phyloP scores from a whole-genome alignment of 2,329 filamentous ascomycete species.

The Microascus cirrosus region DNA sequence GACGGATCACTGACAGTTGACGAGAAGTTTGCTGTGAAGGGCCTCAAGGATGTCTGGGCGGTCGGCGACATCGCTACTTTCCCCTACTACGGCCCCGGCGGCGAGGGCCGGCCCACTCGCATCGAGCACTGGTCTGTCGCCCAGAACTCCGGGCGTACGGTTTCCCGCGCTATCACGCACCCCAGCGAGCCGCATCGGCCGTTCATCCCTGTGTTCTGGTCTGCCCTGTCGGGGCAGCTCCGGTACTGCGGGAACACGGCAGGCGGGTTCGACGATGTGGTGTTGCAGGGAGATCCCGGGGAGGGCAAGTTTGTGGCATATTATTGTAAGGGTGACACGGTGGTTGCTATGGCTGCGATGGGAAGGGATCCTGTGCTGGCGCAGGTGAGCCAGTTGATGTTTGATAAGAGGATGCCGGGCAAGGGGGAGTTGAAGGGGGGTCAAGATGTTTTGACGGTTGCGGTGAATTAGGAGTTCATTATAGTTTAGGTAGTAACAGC shows the following conservation, averaged over 20 bases:
- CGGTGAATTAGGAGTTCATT: not conserved
- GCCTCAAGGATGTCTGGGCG: slow-evolving; percentile 75
- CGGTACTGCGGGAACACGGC: slow-evolving; percentile 84
- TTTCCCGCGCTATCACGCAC: slow-evolving; percentile 60
- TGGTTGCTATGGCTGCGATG: slow-evolving; percentile 89
- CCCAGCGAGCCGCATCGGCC: slow-evolving; percentile 38
- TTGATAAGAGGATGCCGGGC: slow-evolving; percentile 65
- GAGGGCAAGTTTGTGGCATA: slow-evolving; percentile 80
- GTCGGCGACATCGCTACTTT: slow-evolving; percentile 93
- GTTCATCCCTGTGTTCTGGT: slow-evolving; percentile 97
- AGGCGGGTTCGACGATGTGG: slow-evolving; percentile 74
- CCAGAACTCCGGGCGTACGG: slow-evolving; percentile 78
- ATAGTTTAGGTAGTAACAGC: not conserved
- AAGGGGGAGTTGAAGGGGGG: slow-evolving; percentile 67
- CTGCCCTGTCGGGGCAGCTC: slow-evolving; percentile 76
- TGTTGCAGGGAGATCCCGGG: slow-evolving; percentile 66
- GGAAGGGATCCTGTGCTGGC: slow-evolving; percentile 77
- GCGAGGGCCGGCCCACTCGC: slow-evolving; percentile 59
- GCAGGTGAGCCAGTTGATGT: slow-evolving; percentile 78
- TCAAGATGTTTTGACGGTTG: slow-evolving; percentile 31
- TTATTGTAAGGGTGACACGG: slow-evolving; percentile 74
- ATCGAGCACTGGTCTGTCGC: slow-evolving; percentile 99
- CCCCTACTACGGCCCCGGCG: slow-evolving; percentile 84
- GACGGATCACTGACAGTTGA: slow-evolving; percentile 83
- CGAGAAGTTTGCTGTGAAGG: slow-evolving; percentile 65